Evolutionary conservation across 495 filamentous ascomycete genomes (phyloP).

Genomic region (Venustampulla echinocandica): DNA sequence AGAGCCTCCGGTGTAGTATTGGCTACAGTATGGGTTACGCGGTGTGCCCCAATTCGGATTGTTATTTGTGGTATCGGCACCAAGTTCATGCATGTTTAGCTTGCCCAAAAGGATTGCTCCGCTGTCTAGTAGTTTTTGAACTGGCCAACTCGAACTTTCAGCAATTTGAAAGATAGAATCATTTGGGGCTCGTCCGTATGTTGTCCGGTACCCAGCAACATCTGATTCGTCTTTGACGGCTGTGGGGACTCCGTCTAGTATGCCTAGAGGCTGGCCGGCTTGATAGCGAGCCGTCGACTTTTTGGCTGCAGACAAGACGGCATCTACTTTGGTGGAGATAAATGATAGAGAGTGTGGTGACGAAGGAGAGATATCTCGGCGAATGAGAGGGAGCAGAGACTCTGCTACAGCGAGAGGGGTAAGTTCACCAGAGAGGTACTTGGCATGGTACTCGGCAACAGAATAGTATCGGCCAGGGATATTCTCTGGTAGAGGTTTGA

Average conservation of each 20-base stretch:
- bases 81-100: conserved; percentile 86
- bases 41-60: conserved; percentile 76
- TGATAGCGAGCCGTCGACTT: conserved; percentile 64
- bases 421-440: conserved; percentile 56
- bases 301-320: conserved; percentile 56
- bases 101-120: conserved; percentile 82
- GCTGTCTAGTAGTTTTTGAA: conserved; percentile 63
- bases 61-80: conserved; percentile 75
- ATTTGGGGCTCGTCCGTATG: conserved; percentile 36
- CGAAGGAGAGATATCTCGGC: conserved; percentile 40
- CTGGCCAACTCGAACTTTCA: conserved; percentile 61
- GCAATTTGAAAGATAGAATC: conserved; percentile 35
- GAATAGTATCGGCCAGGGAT: conserved; percentile 50
- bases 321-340: conserved; percentile 48
- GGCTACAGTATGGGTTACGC: conserved; percentile 67
- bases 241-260: conserved; percentile 79
- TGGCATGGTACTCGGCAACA: conserved; percentile 64
- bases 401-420: conserved; percentile 66
- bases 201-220: conserved; percentile 63
- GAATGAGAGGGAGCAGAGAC: conserved; percentile 60
- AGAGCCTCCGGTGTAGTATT: conserved; percentile 83
- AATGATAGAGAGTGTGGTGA: conserved; percentile 64
- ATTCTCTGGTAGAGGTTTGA: conserved; percentile 26
- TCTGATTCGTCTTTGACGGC: conserved; percentile 82
- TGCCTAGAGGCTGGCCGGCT: conserved; percentile 49